Conservation (phyloP, 805 yeast genomes). For the Nakazawaea ambrosiae region DNA sequence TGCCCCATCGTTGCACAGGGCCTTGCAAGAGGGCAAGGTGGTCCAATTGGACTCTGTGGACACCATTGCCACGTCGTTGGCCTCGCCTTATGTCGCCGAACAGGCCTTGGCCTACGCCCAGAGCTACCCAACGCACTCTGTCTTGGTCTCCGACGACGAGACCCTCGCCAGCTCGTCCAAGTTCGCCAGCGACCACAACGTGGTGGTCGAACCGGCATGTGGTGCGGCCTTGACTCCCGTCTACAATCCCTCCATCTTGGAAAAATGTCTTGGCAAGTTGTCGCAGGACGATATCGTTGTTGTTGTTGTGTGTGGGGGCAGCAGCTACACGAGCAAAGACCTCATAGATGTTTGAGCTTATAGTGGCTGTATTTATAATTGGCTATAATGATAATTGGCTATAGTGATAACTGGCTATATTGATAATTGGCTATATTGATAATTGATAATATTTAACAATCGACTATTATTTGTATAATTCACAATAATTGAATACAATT, state of each 20-base stretch:
- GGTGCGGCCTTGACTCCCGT: constrained; percentile 59
- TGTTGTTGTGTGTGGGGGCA: constrained; percentile 54
- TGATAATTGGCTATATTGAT: no score
- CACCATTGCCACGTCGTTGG: constrained; percentile 59
- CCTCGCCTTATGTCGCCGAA: constrained; percentile 50
- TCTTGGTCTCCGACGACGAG: constrained; percentile 45
- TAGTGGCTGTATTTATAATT: no score
- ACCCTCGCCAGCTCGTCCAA: constrained; percentile 46
- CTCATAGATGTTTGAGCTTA: background rate
- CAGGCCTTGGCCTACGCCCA: constrained; percentile 39
- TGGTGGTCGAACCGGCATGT: constrained; percentile 64
- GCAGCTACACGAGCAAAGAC: constrained; percentile 3
- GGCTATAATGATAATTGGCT: no score
- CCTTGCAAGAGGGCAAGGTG: constrained; percentile 38
- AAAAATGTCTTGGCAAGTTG: constrained; percentile 21
- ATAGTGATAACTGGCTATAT: no score
- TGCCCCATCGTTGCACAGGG: constrained; percentile 49
- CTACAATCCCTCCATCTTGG: constrained; percentile 28
- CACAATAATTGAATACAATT: no score
- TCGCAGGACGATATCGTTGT: constrained; percentile 37
- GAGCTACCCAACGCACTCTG: constrained; percentile 31
- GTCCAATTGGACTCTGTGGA: constrained; percentile 34
- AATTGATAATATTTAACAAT: no score
- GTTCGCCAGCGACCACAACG: constrained; percentile 43
- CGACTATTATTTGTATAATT: no score